Base-by-base conservation (phyloP, 2,329 filamentous ascomycete genomes). In the Pseudomassariella vexata region DNA sequence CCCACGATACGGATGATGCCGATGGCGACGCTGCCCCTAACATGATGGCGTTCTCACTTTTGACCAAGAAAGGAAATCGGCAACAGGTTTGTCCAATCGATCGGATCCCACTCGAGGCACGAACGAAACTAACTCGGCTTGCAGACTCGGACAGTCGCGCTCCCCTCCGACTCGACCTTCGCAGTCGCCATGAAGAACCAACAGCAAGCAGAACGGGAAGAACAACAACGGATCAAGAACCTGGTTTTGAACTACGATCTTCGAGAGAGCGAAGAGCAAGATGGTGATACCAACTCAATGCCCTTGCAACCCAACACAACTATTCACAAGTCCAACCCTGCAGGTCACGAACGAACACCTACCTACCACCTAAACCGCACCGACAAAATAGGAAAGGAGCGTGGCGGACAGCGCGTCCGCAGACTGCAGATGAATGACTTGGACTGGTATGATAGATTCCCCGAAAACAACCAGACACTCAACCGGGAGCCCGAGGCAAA, bases 181-280 rank as follows among this genome's bases (percentile, higher is more conserved):
- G 92, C 92, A 5, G 76, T 96, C 44, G 92, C 92, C 25, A 92
- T 98, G 88, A 92, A 87, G 56, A 88, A 77, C 39, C 89, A 96
- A 63, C 89, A 95, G 55, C 85, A 94, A 60, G 90, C 88, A 3
- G 90, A 96, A 56, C 82, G 84, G 32, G 92, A 95, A 54, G 94
- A 98, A 58, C 90, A 98, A 58, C 88, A 95, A 58, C 85, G 92
- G 41, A 98, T 98, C 76, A 98, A 98, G 67, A 95, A 87, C 51
- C 71, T 98, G 27, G 92, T 98, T 33, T 69, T 98, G 47, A 96
- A 95, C 60, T 94, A 95, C 54, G 92, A 98, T 62, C 77, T 95
- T 53, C 80, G 86, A 31, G 88, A 94, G 50, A 81, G 68, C 46
- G 85, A 94, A 53, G 81, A 88, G 43, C 63, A 70, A 50, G 85